Conservation (phyloP, 805 yeast genomes). For the Komagataella kurtzmanii region DNA sequence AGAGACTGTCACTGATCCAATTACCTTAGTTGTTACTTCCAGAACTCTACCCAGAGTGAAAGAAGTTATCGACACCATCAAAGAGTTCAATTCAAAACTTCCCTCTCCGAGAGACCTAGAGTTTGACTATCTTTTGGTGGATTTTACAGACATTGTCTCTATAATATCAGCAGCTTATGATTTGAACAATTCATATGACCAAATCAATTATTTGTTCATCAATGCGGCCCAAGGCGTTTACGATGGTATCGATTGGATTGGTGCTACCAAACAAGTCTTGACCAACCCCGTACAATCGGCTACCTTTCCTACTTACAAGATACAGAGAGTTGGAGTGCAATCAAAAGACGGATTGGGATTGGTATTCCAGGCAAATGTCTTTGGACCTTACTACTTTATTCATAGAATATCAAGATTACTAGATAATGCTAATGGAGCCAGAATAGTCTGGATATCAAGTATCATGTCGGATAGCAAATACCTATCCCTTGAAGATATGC, state of each 20-base stretch:
- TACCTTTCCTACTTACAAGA: constrained; percentile 80
- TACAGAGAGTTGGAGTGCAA: constrained; percentile 66
- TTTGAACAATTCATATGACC: constrained; percentile 43
- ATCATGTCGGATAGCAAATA: constrained; percentile 67
- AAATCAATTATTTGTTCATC: constrained; percentile 67
- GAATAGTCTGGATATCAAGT: constrained; percentile 76
- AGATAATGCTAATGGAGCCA: constrained; percentile 30
- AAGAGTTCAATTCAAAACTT: constrained; percentile 19
- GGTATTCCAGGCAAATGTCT: constrained; percentile 91
- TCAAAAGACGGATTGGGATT: constrained; percentile 73
- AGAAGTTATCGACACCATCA: constrained; percentile 52
- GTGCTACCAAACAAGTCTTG: constrained; percentile 57
- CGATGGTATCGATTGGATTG: constrained; percentile 76
- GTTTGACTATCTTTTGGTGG: constrained; percentile 83
- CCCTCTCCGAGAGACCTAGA: constrained; percentile 30
- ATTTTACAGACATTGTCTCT: constrained; percentile 82
- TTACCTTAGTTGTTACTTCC: constrained; percentile 81
- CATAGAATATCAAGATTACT: constrained; percentile 46
- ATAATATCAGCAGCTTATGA: constrained; percentile 65
- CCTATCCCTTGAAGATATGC: constrained; percentile 63
- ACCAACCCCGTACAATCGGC: constrained; percentile 64
- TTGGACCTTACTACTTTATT: constrained; percentile 83
- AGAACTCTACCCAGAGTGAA: constrained; percentile 78
- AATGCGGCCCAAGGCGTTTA: constrained; percentile 89
- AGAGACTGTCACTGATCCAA: constrained; percentile 39